Conservation (phyloP, 805 yeast genomes). For the Danielia reshetovae region DNA sequence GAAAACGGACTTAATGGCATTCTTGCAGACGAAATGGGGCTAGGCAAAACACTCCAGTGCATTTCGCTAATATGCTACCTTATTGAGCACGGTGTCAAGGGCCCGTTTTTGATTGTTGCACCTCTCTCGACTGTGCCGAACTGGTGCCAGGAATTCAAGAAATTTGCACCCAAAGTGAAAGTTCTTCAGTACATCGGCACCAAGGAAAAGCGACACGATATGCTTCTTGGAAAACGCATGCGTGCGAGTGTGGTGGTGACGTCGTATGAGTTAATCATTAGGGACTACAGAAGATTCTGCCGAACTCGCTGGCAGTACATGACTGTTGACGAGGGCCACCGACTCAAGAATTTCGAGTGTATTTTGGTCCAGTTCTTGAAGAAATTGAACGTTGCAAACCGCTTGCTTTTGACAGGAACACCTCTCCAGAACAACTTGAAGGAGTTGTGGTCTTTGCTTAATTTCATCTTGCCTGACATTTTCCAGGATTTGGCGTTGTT, state of each 20-base stretch:
- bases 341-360: slow-evolving; percentile 83
- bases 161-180: slow-evolving; percentile 68
- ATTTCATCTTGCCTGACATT: slow-evolving; percentile 88
- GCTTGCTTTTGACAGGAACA: slow-evolving; percentile 89
- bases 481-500: slow-evolving; percentile 86
- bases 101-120: slow-evolving; percentile 75
- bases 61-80: slow-evolving; percentile 74
- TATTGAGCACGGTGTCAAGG: slow-evolving; percentile 71
- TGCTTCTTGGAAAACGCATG: slow-evolving; percentile 28
- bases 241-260: slow-evolving; percentile 60
- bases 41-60: slow-evolving; percentile 90
- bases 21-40: slow-evolving; percentile 96
- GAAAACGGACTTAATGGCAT: slow-evolving; percentile 95
- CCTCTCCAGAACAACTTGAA: slow-evolving; percentile 89
- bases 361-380: slow-evolving; percentile 69
- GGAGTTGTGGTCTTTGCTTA: slow-evolving; percentile 89
- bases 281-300: slow-evolving; percentile 57
- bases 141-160: slow-evolving; percentile 72
- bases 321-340: slow-evolving; percentile 94
- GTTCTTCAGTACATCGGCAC: slow-evolving; percentile 63
- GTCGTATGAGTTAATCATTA: slow-evolving; percentile 75
- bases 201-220: slow-evolving; percentile 49
- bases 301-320: slow-evolving; percentile 70
- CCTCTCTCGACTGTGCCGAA: slow-evolving; percentile 84
- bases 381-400: slow-evolving; percentile 59